phyloP scores from a whole-genome alignment of 805 yeast species.

The Yarrowia sp. region DNA sequence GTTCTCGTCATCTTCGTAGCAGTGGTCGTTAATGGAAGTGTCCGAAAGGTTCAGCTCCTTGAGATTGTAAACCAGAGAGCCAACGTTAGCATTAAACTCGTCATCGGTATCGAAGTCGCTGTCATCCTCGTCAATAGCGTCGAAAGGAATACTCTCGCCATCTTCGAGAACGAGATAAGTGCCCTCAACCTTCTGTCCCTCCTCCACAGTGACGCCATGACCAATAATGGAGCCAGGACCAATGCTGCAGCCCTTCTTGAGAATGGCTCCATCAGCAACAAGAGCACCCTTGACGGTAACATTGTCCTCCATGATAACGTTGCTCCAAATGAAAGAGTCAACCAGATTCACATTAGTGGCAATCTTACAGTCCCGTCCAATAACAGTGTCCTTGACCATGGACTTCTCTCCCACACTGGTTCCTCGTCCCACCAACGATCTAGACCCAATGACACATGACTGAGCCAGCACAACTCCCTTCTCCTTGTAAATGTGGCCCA shows the following conservation, averaged over 20 bases:
- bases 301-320: constrained; percentile 66
- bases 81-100: constrained; percentile 22
- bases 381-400: constrained; percentile 60
- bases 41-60: constrained; percentile 37
- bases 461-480: constrained; percentile 86
- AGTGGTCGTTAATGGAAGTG: constrained; percentile 34
- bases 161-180: constrained; percentile 37
- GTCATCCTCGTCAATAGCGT: constrained; percentile 38
- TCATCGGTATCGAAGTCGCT: constrained; percentile 27
- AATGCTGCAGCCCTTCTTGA: constrained; percentile 52
- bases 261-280: constrained; percentile 59
- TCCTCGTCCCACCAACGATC: constrained; percentile 78
- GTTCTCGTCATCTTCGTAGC: constrained; percentile 21
- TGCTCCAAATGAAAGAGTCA: constrained; percentile 86
- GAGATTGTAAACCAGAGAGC: constrained; percentile 33
- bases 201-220: constrained; percentile 63
- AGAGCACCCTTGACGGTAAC: constrained; percentile 58
- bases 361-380: constrained; percentile 82
- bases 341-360: constrained; percentile 70
- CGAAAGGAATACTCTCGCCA: constrained; percentile 36
- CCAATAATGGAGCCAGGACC: constrained; percentile 78
- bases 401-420: constrained; percentile 77
- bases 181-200: constrained; percentile 38
- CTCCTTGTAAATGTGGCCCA: constrained; percentile 86
- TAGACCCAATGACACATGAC: constrained; percentile 77